Base-by-base conservation (phyloP, 305 asterid genomes). In the Plantago lanceolata region DNA sequence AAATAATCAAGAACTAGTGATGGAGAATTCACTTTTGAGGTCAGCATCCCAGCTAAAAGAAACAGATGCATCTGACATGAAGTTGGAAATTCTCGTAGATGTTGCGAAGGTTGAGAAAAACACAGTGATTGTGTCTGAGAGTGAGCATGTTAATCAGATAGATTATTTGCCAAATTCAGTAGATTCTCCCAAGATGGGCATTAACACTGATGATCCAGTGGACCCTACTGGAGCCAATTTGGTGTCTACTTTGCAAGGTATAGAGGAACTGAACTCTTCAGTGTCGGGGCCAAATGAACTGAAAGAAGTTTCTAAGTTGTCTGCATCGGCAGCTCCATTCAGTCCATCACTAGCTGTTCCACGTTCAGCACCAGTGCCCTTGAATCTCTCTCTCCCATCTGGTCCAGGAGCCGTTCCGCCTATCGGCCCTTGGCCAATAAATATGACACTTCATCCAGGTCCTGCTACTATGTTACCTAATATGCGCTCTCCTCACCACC, bases 271-370 rank as follows among this genome's bases (percentile, higher is more conserved):
- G 26, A 79, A 75, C 54, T 68, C 76, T 70, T 64, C 85, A 56
- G 73, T 51, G 57, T 68, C 76, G 35, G 67, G 66, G 72, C 72
- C 77, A 40, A 73, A 64, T 77, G 94, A 86, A 71, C 64, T 76
- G 48, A 80, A 82, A 68, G 96, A 83, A 73, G 74, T 71, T 70
- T 78, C 78, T 59, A 86, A 82, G 84, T 70, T 94, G 69, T 94
- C 99, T 68, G 99, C 99, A 57, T 86, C 91, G 53, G 99, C 99
- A 58, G 87, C 96, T 74, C 99, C 99, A 19, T 94, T 90, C 77
- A 88, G 83, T 71, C 99, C 99, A 65, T 83, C 99, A 20, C 69
- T 85, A 31, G 74, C 80, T 26, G 48, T 75, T 71, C 75, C 91
- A 31, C 93, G 84, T 14, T 73, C 80, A 48, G 79, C 90, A 29